Evolutionary conservation across 164 flowering plant genomes (phyloP).

Genomic region (Paratinospora sagittata): DNA sequence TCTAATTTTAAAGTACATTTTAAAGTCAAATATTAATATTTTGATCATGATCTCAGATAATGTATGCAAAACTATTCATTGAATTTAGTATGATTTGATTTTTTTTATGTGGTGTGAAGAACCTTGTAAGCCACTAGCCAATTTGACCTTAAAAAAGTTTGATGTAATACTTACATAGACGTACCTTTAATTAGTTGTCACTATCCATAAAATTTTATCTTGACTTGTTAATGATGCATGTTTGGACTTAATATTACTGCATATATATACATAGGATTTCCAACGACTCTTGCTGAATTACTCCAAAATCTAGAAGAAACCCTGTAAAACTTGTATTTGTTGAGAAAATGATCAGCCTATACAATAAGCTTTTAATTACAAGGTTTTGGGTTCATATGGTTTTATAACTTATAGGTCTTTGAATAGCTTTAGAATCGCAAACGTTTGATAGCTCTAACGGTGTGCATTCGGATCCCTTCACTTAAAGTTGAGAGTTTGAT

Average conservation of each 20-base stretch:
- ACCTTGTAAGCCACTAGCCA: background rate
- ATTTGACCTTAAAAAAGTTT: background rate
- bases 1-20: too few species aligned
- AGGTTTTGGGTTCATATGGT: too few species aligned
- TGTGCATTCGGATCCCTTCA: too few species aligned
- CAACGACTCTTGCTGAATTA: background rate
- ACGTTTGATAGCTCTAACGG: too few species aligned
- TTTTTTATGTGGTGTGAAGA: background rate
- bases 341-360: background rate
- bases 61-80: background rate
- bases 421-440: too few species aligned
- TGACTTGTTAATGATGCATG: background rate
- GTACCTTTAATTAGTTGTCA: background rate
- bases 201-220: background rate
- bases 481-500: too few species aligned
- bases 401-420: too few species aligned
- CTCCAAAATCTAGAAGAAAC: too few species aligned
- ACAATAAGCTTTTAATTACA: background rate
- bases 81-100: background rate
- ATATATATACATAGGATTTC: background rate
- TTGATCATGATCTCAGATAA: too few species aligned
- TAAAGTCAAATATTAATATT: too few species aligned
- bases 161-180: background rate
- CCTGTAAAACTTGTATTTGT: background rate
- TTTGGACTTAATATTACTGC: background rate